These are phyloP conservation scores for Malus hybrid DNA, from an alignment of 331 rosid species.

Conservation along the genomic window DNA sequence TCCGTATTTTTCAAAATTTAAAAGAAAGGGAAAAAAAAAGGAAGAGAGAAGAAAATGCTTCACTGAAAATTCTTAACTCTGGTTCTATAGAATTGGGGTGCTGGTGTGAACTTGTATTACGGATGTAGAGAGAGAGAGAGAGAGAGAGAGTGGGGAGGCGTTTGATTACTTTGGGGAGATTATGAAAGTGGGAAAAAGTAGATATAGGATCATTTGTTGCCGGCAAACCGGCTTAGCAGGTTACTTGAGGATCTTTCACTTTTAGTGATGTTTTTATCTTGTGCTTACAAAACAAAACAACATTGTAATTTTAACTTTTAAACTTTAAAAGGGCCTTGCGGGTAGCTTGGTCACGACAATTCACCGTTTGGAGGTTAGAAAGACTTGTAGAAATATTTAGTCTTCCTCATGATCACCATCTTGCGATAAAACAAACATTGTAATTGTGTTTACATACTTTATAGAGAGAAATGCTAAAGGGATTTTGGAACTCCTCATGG, in stretches of 20 bases:
- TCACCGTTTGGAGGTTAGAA: fast-evolving
- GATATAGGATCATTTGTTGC: neutral
- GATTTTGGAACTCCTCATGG: too few species aligned
- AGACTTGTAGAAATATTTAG: too few species aligned
- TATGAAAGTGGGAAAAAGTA: constrained; percentile 5
- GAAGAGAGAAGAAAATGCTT: neutral
- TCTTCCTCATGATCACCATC: fast-evolving
- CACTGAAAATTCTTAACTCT: neutral
- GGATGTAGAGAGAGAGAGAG: neutral
- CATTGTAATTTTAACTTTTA: neutral
- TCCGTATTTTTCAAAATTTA: neutral
- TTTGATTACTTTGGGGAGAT: neutral
- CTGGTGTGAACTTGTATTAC: constrained; percentile 1
- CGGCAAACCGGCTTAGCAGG: constrained; percentile 33
- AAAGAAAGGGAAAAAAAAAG: neutral
- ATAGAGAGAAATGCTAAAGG: too few species aligned
- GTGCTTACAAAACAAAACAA: neutral
- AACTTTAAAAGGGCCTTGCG: too few species aligned
- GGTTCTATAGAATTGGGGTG: neutral
- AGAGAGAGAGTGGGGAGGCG: too few species aligned
- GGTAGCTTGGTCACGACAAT: too few species aligned
- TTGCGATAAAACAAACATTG: too few species aligned
- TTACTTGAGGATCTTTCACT: neutral
- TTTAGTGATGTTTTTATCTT: neutral
- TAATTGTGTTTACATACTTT: too few species aligned